Evolutionary conservation across 2,329 filamentous ascomycete species (phyloP), one percentile per base, ranked within the genome.

Genomic region (Monosporascus cannonballus): DNA sequence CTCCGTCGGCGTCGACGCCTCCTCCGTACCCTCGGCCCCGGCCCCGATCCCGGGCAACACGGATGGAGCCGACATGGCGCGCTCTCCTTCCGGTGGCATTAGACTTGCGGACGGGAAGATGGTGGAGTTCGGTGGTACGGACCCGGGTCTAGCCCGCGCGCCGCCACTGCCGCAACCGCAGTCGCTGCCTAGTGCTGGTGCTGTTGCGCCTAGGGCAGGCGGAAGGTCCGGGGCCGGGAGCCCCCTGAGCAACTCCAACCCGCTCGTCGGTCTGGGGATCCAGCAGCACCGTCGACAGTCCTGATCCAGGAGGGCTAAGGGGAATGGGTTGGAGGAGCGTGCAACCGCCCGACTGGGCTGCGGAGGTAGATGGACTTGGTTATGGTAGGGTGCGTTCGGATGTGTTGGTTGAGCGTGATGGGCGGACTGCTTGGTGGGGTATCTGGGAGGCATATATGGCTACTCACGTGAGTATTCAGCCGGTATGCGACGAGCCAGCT

Each of bases 21-120:
- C 5, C 38, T 57, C 6, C 24, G 50, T n/a, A 46, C 44, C 27
- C 50, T 55, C 7, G 36, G 39, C 15, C 34, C 41, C 49, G 27
- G 51, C 47, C 2, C 27, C 22, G 22, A 30, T 50, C 9, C 27
- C 30, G 14, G 34, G 37, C 8, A 14, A 4, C 4, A 39, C 44
- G 4, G 42, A 47, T 3, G 56, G 57, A 1, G 62, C 63, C 45
- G 52, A 60, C 14, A 65, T 63, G 64, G 41, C 48, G 4, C 59
- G 63, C 9, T 59, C 62, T 0, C 59, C 55, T 17, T 65, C 65
- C 6, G 64, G 62, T 3, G 66, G 65, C 1, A 56, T 67, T 39
- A 54, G 59, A 34, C 58, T 67, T 17, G 56, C 59, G 15, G 55
- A 66, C 36, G 65, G 64, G 3, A 56, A 52, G 6, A 51, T 66